These are phyloP conservation scores for Yarrowia keelungensis DNA, from an alignment of 805 yeast species.

Conservation along the genomic window DNA sequence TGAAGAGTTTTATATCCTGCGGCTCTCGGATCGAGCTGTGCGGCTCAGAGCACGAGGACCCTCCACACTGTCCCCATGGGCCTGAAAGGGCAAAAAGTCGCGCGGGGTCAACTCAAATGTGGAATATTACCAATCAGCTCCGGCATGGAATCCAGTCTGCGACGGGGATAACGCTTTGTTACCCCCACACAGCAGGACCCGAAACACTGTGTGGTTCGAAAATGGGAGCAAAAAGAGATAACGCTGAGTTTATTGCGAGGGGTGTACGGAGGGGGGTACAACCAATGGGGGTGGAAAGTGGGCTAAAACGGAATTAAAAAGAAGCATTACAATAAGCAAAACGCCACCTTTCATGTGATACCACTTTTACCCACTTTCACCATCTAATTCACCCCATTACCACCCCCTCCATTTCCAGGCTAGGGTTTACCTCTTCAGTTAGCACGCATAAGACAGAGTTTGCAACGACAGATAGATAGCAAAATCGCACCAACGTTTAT, in stretches of 20 bases:
- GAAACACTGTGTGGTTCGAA: neutral
- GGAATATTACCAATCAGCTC: no score
- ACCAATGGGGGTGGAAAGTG: no score
- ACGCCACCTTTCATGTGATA: no score
- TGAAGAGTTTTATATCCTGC: no score
- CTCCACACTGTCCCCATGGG: neutral
- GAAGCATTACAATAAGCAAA: no score
- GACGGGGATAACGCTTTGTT: constrained; percentile 3
- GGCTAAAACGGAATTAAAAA: no score
- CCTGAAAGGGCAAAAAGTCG: constrained; percentile 3
- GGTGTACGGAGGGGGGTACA: no score
- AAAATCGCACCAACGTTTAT: constrained; percentile 3
- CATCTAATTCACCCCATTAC: no score
- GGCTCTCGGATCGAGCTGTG: neutral
- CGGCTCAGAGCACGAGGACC: constrained; percentile 3
- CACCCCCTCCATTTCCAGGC: neutral
- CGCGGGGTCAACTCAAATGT: neutral
- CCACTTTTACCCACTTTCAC: no score
- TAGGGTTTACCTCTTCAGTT: constrained; percentile 1
- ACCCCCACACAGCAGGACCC: constrained; percentile 11
- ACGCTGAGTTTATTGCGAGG: neutral
- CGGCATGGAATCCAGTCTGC: no score
- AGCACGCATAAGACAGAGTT: neutral
- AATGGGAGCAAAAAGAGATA: constrained; percentile 34
- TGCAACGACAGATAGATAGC: constrained; percentile 11